Evolutionary conservation across 2,329 filamentous ascomycete genomes (phyloP), one percentile per base, ranked within the genome.

Genomic region (Fusarium pininemorale): DNA sequence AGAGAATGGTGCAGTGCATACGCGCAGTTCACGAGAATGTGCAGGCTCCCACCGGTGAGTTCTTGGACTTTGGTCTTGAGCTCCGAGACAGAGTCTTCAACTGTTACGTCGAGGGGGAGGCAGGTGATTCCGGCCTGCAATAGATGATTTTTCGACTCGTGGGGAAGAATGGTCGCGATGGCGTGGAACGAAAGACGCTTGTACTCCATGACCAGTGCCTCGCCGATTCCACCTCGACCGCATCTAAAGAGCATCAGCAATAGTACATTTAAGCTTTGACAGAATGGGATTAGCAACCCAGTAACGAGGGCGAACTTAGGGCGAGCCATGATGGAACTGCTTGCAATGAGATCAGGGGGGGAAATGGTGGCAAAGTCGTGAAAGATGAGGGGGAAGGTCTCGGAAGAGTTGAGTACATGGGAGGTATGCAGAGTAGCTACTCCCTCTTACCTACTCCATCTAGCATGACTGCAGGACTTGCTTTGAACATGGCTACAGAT

Each of bases 331-430:
- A 37, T 37, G 12, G 11, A 11, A 24, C 1, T 24, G 16, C 35
- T 37, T 37, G 35, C 15, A 18, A 5, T 0, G 35, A 18, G 6
- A 37, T 37, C 9, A 16, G 3, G 5, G 28, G 12, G 15, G 6
- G 14, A 18, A 14, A 15, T 35, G 1, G 24, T 9, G 3, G 8
- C 24, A 14, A 35, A 35, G 11, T 7, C 4, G 30, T 8, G 22
- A 30, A 20, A 1, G 4, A 20, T 20, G n/a, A 8, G 45, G 0
- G n/a, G 3, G 4, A 8, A 10, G 5, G 9, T 18, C 30, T 9
- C 16, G 4, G 22, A 24, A 35, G n/a, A n/a, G 3, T 24, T 24
- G 48, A 10, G 4, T 6, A 20, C 12, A 20, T 0, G 5, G 14
- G 13, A 50, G 22, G 47, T 9, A 32, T 9, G 15, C 7, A 4